Percentiles rank a stretch among this genome's conserved stretches.
Evolutionary conservation across 768 basidiomycete species (phyloP).

Genomic region (Lactifluus echinatus): DNA sequence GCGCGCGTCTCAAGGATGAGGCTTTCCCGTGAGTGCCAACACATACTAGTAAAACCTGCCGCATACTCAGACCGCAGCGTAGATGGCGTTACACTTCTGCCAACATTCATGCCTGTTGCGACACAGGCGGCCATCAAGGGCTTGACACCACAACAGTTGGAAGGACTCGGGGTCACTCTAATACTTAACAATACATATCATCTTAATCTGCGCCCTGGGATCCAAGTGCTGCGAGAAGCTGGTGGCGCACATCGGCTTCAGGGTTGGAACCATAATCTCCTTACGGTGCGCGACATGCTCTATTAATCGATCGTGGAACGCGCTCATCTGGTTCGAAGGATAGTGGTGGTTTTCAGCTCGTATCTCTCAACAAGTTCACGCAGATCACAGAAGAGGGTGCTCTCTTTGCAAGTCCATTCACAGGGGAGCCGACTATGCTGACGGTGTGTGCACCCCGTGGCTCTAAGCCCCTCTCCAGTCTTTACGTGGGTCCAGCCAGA

Average conservation of each 20-base stretch:
- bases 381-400: slow-evolving; percentile 87
- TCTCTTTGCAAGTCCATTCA: slow-evolving; percentile 75
- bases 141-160: slow-evolving; percentile 76
- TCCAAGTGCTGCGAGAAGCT: slow-evolving; percentile 57
- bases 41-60: slow-evolving; percentile 6
- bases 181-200: slow-evolving; percentile 91
- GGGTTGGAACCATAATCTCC: slow-evolving; percentile 77
- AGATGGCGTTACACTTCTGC: slow-evolving; percentile 79
- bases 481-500: slow-evolving; percentile 50
- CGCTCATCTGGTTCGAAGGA: slow-evolving; percentile 39
- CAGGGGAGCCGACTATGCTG: slow-evolving; percentile 80
- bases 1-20: slow-evolving; percentile 84
- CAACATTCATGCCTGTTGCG: slow-evolving; percentile 91
- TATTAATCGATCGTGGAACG: neutral
- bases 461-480: neutral
- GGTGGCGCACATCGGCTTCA: slow-evolving; percentile 90
- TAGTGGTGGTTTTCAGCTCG: slow-evolving; percentile 85
- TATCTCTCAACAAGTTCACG: slow-evolving; percentile 76
- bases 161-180: slow-evolving; percentile 71
- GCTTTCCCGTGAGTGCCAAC: slow-evolving; percentile 53
- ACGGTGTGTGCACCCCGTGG: slow-evolving; percentile 39
- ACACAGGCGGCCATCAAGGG: slow-evolving; percentile 92
- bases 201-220: slow-evolving; percentile 77
- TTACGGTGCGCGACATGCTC: slow-evolving; percentile 46
- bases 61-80: slow-evolving; percentile 4